Evolutionary conservation across 306 rosid species (phyloP).

Genomic region (Prunus padus): DNA sequence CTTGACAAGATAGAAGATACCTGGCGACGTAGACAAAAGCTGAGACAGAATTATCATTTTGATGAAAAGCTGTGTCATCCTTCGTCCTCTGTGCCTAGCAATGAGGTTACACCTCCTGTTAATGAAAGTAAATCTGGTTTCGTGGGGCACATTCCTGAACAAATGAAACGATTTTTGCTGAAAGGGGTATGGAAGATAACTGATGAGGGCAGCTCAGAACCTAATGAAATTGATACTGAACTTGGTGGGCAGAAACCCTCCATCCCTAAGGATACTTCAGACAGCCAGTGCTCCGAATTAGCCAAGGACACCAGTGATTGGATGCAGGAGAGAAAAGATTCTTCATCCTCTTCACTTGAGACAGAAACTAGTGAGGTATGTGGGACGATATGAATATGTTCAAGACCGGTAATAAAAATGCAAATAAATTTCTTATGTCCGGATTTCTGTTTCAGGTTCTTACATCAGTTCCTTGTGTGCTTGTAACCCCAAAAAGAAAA

Average conservation of each 20-base stretch:
- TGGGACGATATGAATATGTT: slow-evolving; percentile 24
- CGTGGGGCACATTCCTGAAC: slow-evolving; percentile 85
- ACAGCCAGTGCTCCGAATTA: slow-evolving; percentile 50
- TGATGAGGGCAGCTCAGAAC: slow-evolving; percentile 73
- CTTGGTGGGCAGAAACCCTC: slow-evolving; percentile 49
- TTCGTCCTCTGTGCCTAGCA: slow-evolving; percentile 41
- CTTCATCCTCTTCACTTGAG: slow-evolving; percentile 52
- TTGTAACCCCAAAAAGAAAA: slow-evolving; percentile 85
- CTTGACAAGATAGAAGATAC: slow-evolving; percentile 92
- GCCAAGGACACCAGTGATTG: slow-evolving; percentile 54
- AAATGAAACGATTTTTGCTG: slow-evolving; percentile 83
- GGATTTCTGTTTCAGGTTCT: slow-evolving; percentile 72
- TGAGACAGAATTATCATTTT: slow-evolving; percentile 84
- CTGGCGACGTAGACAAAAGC: slow-evolving; percentile 87
- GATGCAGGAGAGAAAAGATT: slow-evolving; percentile 64
- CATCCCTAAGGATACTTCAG: slow-evolving; percentile 51
- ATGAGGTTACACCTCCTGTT: slow-evolving; percentile 44
- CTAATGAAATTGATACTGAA: slow-evolving; percentile 55
- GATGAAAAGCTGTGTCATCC: slow-evolving; percentile 86
- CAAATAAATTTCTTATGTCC: slow-evolving; percentile 18
- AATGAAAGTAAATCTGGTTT: slow-evolving; percentile 64
- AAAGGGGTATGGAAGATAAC: slow-evolving; percentile 85
- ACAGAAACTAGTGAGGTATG: slow-evolving; percentile 84
- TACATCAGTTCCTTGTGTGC: slow-evolving; percentile 75
- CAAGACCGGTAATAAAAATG: slow-evolving; percentile 11